These are phyloP conservation scores for Lanmaoa pseudosensibilis DNA, from an alignment of 768 basidiomycete species.

Conservation along the genomic window DNA sequence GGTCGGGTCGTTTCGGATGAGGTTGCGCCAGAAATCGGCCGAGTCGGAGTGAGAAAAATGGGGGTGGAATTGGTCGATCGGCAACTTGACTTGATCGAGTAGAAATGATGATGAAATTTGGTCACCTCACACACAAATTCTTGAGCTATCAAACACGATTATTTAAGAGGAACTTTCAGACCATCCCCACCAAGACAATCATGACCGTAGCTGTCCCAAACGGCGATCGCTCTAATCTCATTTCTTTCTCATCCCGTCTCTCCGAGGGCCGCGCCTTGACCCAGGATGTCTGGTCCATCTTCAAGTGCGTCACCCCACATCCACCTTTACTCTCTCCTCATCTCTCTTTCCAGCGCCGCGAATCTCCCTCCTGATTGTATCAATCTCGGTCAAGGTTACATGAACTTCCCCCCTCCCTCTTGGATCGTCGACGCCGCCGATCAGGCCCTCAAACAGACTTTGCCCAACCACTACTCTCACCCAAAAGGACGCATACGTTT, in stretches of 20 bases:
- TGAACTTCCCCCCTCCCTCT: conserved; percentile 85
- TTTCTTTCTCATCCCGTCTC: conserved; percentile 72
- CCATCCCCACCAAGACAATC: background rate
- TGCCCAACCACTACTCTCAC: conserved; percentile 86
- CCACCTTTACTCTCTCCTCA: conserved; percentile 9
- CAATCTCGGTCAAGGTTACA: conserved; percentile 94
- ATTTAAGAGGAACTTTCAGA: background rate
- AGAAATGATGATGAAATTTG: too few species aligned
- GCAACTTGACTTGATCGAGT: too few species aligned
- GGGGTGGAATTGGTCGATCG: too few species aligned
- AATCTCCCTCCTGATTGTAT: conserved; percentile 91
- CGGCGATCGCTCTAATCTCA: conserved; percentile 48
- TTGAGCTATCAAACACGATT: background rate
- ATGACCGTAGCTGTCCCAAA: background rate
- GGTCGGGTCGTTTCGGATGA: too few species aligned
- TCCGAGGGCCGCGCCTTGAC: conserved; percentile 73
- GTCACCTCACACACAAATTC: background rate
- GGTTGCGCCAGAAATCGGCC: too few species aligned
- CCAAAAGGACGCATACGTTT: conserved; percentile 87
- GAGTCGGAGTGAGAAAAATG: too few species aligned
- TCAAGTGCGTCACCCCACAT: conserved; percentile 52
- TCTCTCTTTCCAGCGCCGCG: conserved; percentile 54
- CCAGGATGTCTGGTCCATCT: conserved; percentile 90
- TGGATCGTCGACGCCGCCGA: conserved; percentile 78
- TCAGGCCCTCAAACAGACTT: conserved; percentile 59